These are phyloP conservation scores for Carex kokanica DNA, from an alignment of 176 grass and related monocot species.

Conservation along the genomic window DNA sequence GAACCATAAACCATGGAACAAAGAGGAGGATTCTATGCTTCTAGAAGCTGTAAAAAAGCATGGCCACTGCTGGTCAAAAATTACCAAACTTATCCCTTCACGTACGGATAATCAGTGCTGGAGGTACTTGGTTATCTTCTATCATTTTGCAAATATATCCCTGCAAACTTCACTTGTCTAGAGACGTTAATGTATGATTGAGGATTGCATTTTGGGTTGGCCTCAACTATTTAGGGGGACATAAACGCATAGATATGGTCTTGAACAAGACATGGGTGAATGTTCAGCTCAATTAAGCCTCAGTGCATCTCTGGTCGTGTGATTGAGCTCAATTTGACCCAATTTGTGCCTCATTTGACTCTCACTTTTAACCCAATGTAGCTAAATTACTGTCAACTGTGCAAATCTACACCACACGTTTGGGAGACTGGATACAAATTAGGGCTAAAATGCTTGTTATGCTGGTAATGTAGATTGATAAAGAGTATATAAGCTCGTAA, in stretches of 20 bases:
- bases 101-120: slow-evolving; percentile 87
- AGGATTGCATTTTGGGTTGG: not conserved
- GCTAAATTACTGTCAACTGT: not conserved
- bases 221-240: not conserved
- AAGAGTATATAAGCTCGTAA: not conserved
- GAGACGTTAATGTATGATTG: slow-evolving; percentile 1
- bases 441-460: not conserved
- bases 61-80: slow-evolving; percentile 73
- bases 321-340: not conserved
- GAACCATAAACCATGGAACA: slow-evolving; percentile 57
- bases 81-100: slow-evolving; percentile 57
- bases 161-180: not conserved
- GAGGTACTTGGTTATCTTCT: slow-evolving; percentile 47
- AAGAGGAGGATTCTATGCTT: slow-evolving; percentile 73
- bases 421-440: not conserved
- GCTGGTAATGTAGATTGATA: not conserved
- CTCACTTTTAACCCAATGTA: not conserved
- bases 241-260: not conserved
- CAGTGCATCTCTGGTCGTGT: not conserved
- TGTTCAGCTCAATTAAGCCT: not conserved
- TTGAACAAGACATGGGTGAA: not conserved
- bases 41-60: slow-evolving; percentile 48
- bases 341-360: not conserved
- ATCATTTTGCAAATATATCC: not conserved
- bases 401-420: not conserved